A percentile compares a stretch with the other conserved stretches of the same genome.
These are phyloP conservation scores for Aspergillus bridgeri DNA, from an alignment of 495 filamentous ascomycete genomes.

Conservation along the genomic window DNA sequence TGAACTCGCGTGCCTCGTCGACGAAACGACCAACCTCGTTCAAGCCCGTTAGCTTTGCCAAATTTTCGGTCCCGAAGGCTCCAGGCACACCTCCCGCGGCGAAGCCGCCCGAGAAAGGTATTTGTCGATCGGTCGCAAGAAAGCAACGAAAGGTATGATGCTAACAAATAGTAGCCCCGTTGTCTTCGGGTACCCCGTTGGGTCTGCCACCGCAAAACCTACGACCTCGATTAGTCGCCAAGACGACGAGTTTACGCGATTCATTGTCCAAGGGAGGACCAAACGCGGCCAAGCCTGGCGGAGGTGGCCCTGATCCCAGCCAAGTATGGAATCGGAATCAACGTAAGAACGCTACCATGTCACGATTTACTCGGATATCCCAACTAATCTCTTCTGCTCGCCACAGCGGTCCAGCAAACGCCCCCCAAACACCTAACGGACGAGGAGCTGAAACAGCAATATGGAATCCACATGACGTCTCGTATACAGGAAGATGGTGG, in stretches of 20 bases:
- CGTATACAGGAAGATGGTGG: constrained; percentile 79
- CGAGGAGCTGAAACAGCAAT: constrained; percentile 92
- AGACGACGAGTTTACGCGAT: constrained; percentile 55
- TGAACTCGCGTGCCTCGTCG: constrained; percentile 64
- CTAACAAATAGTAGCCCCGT: constrained; percentile 37
- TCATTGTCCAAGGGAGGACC: constrained; percentile 46
- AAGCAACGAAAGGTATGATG: not conserved
- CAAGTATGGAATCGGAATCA: constrained; percentile 98
- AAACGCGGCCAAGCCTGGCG: constrained; percentile 43
- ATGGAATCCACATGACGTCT: constrained; percentile 93
- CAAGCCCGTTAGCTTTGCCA: constrained; percentile 94
- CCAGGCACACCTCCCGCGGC: constrained; percentile 51
- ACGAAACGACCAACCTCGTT: constrained; percentile 84
- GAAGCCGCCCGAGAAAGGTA: constrained; percentile 58
- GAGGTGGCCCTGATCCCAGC: constrained; percentile 61
- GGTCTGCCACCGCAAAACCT: constrained; percentile 43
- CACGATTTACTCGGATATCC: constrained; percentile 11
- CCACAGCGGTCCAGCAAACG: constrained; percentile 67
- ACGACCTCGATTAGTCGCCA: constrained; percentile 64
- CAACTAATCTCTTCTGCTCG: constrained; percentile 21
- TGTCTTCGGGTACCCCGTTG: constrained; percentile 38
- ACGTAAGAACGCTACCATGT: constrained; percentile 55
- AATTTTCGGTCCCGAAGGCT: constrained; percentile 53
- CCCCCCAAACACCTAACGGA: constrained; percentile 92
- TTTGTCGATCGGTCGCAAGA: not conserved